Evolutionary conservation across 2,329 filamentous ascomycete species (phyloP), one percentile per base, ranked within the genome.

Genomic region (Capronia coronata): DNA sequence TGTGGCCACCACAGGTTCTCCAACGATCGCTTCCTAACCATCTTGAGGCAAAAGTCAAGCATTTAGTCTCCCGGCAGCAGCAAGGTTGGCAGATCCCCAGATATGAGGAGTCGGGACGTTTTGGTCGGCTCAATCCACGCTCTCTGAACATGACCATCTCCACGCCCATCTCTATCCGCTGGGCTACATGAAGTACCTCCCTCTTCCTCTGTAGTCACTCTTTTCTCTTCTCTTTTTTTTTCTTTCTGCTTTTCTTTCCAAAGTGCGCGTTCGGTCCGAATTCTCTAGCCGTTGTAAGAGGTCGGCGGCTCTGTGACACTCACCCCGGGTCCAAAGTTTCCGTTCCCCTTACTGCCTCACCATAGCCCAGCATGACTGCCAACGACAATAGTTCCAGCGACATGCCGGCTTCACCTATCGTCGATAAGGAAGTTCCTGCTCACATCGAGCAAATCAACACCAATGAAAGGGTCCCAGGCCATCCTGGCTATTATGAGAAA

Each of bases 401-500:
- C 23, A 51, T 32, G 38, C 45, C 46, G 13, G 25, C 43, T 21
- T 52, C 48, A 13, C 51, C 52, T 4, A 39, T 40, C 8, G 19
- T 45, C 13, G 43, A 57, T 18, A 55, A 57, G 38, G 67, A 67
- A 42, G 43, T 49, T 14, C 39, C 49, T 6, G 49, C 53, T 18
- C 62, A 63, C 50, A 54, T 64, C 34, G 60, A 62, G 35, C 55
- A 60, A 40, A 51, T 62, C 25, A 60, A 59, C 43, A 62, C 63
- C 21, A 57, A 63, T 39, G 61, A 65, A 43, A 54, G 52, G n/a
- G 58, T 63, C n/a, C 59, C 62, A 30, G 66, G 63, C 13, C 56
- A 73, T 50, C 53, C 58, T 8, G 65, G 68, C 47, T 72, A 75
- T 59, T 71, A 71, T 54, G 72, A 76, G 54, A 73, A 74, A 50